Evolutionary conservation across 306 rosid genomes (phyloP).

Genomic region (Nissolia schottii): DNA sequence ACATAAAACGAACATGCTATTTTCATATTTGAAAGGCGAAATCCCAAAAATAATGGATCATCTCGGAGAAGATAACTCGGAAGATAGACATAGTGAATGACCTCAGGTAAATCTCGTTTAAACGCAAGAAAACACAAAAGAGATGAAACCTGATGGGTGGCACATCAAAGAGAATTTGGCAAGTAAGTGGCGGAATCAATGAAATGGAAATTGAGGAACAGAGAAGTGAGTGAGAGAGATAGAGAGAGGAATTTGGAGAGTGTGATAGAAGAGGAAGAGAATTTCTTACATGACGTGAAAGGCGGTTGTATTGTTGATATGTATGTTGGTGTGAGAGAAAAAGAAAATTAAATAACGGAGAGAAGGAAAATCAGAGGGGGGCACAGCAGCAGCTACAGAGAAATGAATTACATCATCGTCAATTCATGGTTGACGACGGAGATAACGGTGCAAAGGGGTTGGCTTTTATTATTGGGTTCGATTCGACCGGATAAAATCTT

Average conservation of each 20-base stretch:
- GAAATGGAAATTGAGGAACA: not conserved
- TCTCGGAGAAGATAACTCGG: not conserved
- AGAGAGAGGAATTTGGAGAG: not conserved
- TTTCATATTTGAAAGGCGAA: slow-evolving; percentile 18
- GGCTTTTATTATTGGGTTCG: slow-evolving; percentile 9
- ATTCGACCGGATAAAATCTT: slow-evolving; percentile 4
- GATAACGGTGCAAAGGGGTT: slow-evolving; percentile 19
- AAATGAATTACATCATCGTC: not conserved
- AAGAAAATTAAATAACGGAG: no score
- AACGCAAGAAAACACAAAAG: not conserved
- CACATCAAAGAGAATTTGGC: not conserved
- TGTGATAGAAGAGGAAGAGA: not conserved
- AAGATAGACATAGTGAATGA: not conserved
- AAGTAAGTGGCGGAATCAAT: not conserved
- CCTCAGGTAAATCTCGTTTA: not conserved
- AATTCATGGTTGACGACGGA: not conserved
- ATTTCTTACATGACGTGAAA: not conserved
- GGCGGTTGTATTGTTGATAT: not conserved
- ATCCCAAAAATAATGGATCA: not conserved
- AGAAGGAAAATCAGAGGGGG: not conserved
- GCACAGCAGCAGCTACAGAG: no score
- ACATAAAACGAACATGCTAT: not conserved
- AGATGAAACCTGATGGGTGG: not conserved
- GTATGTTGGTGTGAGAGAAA: slow-evolving; percentile 7
- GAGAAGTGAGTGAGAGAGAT: not conserved